Evolutionary conservation across 352 stramenopile genomes (phyloP), one percentile per base, ranked within the genome.

Genomic region (Blastocystis sp.): DNA sequence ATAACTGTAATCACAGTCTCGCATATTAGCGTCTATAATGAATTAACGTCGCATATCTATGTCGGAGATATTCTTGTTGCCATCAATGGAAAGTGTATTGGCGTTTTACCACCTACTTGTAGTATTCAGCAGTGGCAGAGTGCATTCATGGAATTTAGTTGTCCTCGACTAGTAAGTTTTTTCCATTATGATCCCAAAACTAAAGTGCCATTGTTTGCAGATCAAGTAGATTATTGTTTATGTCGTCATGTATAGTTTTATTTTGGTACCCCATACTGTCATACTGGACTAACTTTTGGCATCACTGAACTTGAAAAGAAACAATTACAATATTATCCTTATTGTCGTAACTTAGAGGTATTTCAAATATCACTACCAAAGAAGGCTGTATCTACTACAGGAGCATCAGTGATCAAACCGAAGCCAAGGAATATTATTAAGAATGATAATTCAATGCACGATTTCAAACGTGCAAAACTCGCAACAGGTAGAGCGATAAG

Each of bases 61-160:
- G 22, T 7, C 3, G 69, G 48, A 59, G 69, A 81, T 62, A 59
- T 81, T 13, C 48, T 81, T 33, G 42, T 81, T 64, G 69, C 40
- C n/a, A 27, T 81, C 4, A 81, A 81, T 60, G 69, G 69, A 64
- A 64, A 13, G 33, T 81, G 69, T 33, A 11, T 81, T 0, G 40
- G 42, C 0, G 0, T 37, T 3, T 35, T 81, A 3, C 69, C 69
- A 9, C 33, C 44, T 24, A 40, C 40, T 40, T 64, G 33, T 27
- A 81, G 33, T 37, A 4, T 81, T 62, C 1, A 81, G 27, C 35
- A 30, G 42, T 81, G 69, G 69, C 48, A 44, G 24, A 62, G 44
- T 48, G 44, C 62, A 19, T 81, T 48, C 42, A 64, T 35, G 27
- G 62, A 5, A n/a, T 44, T 24, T 13, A 5, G 6, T 2, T 81